phyloP scores from a whole-genome alignment of 2,329 filamentous ascomycete genomes.

The Pyrenochaeta sp. region DNA sequence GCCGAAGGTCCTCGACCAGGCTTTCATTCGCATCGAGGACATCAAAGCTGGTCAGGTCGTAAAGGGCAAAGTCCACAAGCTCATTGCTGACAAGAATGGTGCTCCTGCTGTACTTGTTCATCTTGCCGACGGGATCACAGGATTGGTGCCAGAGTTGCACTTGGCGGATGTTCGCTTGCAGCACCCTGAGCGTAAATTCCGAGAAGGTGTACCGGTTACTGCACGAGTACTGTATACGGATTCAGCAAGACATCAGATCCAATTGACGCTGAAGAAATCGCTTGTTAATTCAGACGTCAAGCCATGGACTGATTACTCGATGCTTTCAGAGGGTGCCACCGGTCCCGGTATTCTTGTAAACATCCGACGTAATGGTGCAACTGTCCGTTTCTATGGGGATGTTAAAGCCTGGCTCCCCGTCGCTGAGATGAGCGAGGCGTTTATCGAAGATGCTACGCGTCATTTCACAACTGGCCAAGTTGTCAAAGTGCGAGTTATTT shows the following conservation, averaged over 20 bases:
- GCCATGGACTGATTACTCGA: slow-evolving; percentile 80
- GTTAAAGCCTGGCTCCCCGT: slow-evolving; percentile 89
- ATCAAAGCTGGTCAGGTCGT: slow-evolving; percentile 81
- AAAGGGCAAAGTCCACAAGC: slow-evolving; percentile 82
- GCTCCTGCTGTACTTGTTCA: slow-evolving; percentile 82
- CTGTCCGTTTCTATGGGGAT: slow-evolving; percentile 89
- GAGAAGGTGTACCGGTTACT: slow-evolving; percentile 83
- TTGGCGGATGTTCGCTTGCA: slow-evolving; percentile 86
- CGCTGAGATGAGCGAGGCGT: slow-evolving; percentile 97
- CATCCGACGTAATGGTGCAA: slow-evolving; percentile 77
- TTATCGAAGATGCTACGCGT: slow-evolving; percentile 84
- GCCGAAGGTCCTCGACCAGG: slow-evolving; percentile 80
- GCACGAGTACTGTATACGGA: slow-evolving; percentile 85
- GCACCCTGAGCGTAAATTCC: slow-evolving; percentile 95
- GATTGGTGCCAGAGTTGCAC: slow-evolving; percentile 87
- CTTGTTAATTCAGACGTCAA: slow-evolving; percentile 86
- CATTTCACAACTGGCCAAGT: slow-evolving; percentile 93
- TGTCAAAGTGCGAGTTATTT: slow-evolving; percentile 86
- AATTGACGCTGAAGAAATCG: slow-evolving; percentile 92
- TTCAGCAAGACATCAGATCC: slow-evolving; percentile 76
- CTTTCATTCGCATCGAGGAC: slow-evolving; percentile 91
- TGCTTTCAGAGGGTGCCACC: slow-evolving; percentile 76
- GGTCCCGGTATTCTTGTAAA: slow-evolving; percentile 88
- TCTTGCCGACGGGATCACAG: slow-evolving; percentile 84
- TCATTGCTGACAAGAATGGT: slow-evolving; percentile 79